phyloP scores from a whole-genome alignment of 805 yeast genomes.

The Lachancea kluyveri region DNA sequence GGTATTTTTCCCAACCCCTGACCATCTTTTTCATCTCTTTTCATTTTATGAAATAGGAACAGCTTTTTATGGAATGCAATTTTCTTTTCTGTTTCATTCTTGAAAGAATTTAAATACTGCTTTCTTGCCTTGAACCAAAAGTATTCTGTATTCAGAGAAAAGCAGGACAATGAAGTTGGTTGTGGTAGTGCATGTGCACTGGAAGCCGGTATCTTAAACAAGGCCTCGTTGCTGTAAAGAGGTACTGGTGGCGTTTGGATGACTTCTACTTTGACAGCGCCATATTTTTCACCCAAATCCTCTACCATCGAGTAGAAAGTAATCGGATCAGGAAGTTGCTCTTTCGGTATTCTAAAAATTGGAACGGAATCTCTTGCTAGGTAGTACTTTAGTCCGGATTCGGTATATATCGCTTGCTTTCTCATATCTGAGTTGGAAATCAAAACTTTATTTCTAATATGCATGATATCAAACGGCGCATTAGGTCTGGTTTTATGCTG shows the following conservation, averaged over 20 bases:
- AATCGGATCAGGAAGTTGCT: conserved; percentile 16
- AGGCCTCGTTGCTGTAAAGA: neutral
- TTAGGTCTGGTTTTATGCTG: conserved; percentile 13
- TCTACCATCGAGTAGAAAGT: conserved; percentile 17
- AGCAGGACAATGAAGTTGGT: conserved; percentile 1
- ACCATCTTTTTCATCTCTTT: conserved; percentile 19
- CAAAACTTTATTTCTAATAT: conserved; percentile 7
- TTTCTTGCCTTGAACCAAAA: conserved; percentile 23
- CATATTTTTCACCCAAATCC: conserved; percentile 22
- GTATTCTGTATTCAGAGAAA: conserved; percentile 15
- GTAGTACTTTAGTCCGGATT: conserved; percentile 15
- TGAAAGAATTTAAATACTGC: conserved; percentile 28
- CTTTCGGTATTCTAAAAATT: conserved; percentile 11
- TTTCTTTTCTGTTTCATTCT: conserved; percentile 36
- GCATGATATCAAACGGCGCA: conserved; percentile 14
- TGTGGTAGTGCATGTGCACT: neutral
- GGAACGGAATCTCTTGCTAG: conserved; percentile 20
- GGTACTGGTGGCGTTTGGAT: neutral
- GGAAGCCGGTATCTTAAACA: conserved; percentile 1
- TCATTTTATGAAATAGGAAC: conserved; percentile 34
- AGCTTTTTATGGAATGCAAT: conserved; percentile 44
- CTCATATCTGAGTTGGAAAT: conserved; percentile 1
- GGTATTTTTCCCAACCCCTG: conserved; percentile 43
- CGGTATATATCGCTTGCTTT: conserved; percentile 2
- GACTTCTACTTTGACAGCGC: conserved; percentile 19